Conservation (phyloP, 176 grass and related monocot genomes). For the Chrysopogon serrulatus region DNA sequence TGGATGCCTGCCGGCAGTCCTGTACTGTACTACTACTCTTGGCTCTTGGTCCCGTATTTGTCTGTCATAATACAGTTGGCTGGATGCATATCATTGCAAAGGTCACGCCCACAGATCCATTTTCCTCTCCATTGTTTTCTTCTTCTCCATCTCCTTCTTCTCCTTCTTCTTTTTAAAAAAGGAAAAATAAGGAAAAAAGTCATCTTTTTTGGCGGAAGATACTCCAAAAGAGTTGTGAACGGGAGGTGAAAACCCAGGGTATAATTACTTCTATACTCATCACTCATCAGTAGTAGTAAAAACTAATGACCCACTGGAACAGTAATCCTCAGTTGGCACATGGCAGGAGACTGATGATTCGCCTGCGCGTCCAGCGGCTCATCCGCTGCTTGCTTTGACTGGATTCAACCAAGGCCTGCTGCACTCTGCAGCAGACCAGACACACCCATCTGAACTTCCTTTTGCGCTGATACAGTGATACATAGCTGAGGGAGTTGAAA, state of each 20-base stretch:
- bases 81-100: constrained; percentile 8
- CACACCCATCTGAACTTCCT: not conserved
- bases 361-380: not conserved
- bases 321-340: not conserved
- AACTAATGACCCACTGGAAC: not conserved
- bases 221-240: too few species aligned
- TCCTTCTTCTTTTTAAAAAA: too few species aligned
- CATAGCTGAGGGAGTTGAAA: too few species aligned
- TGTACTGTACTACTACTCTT: not conserved
- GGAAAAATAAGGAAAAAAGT: too few species aligned
- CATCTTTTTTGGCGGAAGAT: too few species aligned
- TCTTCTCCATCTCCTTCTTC: too few species aligned
- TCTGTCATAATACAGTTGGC: constrained; percentile 21
- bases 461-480: not conserved
- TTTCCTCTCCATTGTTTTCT: not conserved
- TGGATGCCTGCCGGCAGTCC: not conserved
- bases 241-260: too few species aligned
- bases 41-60: constrained; percentile 17
- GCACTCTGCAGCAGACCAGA: not conserved
- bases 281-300: not conserved
- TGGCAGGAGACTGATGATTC: not conserved
- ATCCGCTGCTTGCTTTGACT: constrained; percentile 12
- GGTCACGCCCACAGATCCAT: not conserved
- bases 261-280: not conserved
- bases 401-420: not conserved